Percentiles rank a stretch among this genome's conserved stretches.
phyloP scores from a whole-genome alignment of 768 basidiomycete genomes.

The Lyophyllum semitale region DNA sequence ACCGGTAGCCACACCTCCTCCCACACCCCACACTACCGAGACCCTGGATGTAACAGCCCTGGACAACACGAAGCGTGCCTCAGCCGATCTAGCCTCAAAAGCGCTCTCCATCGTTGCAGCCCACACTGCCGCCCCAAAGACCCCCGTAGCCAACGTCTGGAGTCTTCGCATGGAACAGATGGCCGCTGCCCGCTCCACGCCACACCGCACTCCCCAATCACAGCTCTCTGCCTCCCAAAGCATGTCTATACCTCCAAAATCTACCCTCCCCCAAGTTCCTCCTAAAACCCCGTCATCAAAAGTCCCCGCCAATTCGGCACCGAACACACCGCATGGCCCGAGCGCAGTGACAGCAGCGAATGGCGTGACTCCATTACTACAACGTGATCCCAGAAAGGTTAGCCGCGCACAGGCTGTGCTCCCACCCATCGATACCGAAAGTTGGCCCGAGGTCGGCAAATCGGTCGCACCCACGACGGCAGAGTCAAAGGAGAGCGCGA shows the following conservation, averaged over 20 bases:
- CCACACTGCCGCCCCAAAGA: slow-evolving; percentile 15
- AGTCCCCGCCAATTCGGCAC: background rate
- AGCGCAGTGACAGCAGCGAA: slow-evolving; percentile 6
- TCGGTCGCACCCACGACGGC: slow-evolving; percentile 5
- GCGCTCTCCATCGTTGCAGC: slow-evolving; percentile 20
- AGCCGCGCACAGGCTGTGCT: slow-evolving; percentile 21
- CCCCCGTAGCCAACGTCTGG: slow-evolving; percentile 31
- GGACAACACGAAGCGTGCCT: slow-evolving; percentile 10
- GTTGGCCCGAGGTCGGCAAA: slow-evolving; percentile 50
- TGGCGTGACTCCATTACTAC: slow-evolving; percentile 11
- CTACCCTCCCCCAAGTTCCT: background rate
- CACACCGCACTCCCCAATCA: slow-evolving; percentile 1
- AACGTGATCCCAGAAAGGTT: slow-evolving; percentile 36
- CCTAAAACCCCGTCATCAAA: background rate
- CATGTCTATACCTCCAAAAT: background rate
- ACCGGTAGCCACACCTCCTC: slow-evolving; percentile 4
- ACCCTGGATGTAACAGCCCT: background rate
- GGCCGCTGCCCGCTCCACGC: slow-evolving; percentile 23
- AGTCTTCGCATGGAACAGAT: slow-evolving; percentile 28
- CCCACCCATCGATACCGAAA: slow-evolving; percentile 35
- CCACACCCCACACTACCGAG: background rate
- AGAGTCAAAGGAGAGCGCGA: slow-evolving; percentile 11
- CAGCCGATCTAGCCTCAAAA: slow-evolving; percentile 16
- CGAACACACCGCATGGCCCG: slow-evolving; percentile 16
- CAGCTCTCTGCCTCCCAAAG: slow-evolving; percentile 2